Evolutionary conservation across 495 filamentous ascomycete species (phyloP).

Genomic region (Antarctomyces pellizariae): DNA sequence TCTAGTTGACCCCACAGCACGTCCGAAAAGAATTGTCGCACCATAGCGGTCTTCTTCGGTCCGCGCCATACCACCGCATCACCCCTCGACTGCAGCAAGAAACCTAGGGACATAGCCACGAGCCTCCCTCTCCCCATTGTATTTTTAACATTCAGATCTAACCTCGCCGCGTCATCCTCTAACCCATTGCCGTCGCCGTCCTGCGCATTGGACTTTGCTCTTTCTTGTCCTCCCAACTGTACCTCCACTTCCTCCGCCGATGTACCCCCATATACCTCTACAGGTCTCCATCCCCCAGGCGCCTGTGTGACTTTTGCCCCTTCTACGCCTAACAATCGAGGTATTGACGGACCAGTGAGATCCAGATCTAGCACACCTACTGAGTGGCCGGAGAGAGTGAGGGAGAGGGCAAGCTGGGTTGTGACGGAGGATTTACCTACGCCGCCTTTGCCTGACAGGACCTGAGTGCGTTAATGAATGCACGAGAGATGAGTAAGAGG

Average conservation of each 20-base stretch:
- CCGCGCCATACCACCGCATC: conserved; percentile 94
- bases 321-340: conserved; percentile 78
- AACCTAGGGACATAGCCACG: conserved; percentile 80
- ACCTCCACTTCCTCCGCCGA: no score
- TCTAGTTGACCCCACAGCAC: conserved; percentile 78
- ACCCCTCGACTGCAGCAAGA: conserved; percentile 58
- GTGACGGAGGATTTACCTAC: conserved; percentile 96
- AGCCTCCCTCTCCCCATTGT: conserved; percentile 39
- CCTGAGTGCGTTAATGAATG: conserved; percentile 16
- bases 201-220: conserved; percentile 2
- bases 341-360: conserved; percentile 87
- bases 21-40: conserved; percentile 80
- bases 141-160: no score
- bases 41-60: conserved; percentile 98
- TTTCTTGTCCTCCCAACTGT: no score
- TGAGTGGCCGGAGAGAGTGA: conserved; percentile 58
- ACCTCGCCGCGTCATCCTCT: conserved; percentile 12
- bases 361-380: conserved; percentile 95
- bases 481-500: conserved; percentile 5
- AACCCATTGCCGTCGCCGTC: conserved; percentile 3
- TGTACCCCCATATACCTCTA: conserved; percentile 42
- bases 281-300: conserved; percentile 72
- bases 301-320: conserved; percentile 74
- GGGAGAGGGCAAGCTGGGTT: conserved; percentile 77
- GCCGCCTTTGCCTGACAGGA: conserved; percentile 93